Evolutionary conservation across 2,329 filamentous ascomycete genomes (phyloP).

Genomic region (Drechslerella dactyloides): DNA sequence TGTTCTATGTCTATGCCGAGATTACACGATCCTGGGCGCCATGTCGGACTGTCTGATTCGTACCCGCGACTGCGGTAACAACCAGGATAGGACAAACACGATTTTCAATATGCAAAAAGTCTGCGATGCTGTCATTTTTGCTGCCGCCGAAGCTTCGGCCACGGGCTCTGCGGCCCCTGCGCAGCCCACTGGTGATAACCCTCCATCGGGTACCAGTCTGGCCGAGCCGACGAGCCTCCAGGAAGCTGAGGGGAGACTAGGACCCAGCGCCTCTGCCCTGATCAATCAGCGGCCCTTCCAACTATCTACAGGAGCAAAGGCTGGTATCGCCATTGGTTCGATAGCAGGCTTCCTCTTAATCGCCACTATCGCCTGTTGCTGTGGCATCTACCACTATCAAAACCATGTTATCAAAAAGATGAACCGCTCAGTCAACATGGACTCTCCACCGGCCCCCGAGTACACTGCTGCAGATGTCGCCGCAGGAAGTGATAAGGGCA

Average conservation of each 20-base stretch:
- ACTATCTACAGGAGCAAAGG: conserved; percentile 35
- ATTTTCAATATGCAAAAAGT: conserved; percentile 33
- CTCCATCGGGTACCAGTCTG: conserved; percentile 13
- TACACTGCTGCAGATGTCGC: conserved; percentile 11
- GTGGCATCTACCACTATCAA: conserved; percentile 46
- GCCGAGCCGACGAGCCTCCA: conserved; percentile 47
- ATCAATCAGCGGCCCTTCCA: conserved; percentile 42
- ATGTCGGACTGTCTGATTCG: conserved; percentile 37
- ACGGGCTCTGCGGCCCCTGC: conserved; percentile 8
- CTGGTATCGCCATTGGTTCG: conserved; percentile 40
- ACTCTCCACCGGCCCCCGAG: conserved; percentile 14
- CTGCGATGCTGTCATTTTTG: conserved; percentile 40
- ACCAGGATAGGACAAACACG: conserved; percentile 18
- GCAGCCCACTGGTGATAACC: conserved; percentile 15
- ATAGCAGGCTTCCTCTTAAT: conserved; percentile 30
- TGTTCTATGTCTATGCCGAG: conserved; percentile 34
- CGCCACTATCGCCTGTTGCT: conserved; percentile 21
- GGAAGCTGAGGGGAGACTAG: conserved; percentile 37
- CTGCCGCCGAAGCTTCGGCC: conserved; percentile 23
- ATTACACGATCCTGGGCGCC: conserved; percentile 29
- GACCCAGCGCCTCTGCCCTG: conserved; percentile 40
- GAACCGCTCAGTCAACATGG: conserved; percentile 18
- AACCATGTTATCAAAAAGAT: conserved; percentile 46
- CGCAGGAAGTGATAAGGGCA: conserved; percentile 34
- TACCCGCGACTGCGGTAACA: conserved; percentile 33